A percentile compares a stretch with the other conserved stretches of the same genome.
These are phyloP conservation scores for Panus rudis DNA, from an alignment of 768 basidiomycete genomes.

Conservation along the genomic window DNA sequence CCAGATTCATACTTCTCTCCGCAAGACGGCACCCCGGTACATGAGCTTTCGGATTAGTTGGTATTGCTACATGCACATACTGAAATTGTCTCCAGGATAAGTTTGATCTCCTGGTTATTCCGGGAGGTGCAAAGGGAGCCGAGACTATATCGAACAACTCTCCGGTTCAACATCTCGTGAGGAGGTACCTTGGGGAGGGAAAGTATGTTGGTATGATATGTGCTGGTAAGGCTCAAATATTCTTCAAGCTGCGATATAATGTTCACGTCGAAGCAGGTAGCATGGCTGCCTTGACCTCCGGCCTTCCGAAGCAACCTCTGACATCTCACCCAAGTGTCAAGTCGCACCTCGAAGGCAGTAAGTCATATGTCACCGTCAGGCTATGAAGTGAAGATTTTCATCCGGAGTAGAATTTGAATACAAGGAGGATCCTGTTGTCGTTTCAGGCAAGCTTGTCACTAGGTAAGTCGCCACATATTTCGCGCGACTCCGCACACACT, in stretches of 20 bases:
- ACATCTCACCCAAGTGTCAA: slow-evolving; percentile 78
- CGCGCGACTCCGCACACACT: background rate
- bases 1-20: slow-evolving; percentile 44
- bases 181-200: slow-evolving; percentile 42
- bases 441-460: slow-evolving; percentile 69
- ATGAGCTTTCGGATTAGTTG: background rate
- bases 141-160: slow-evolving; percentile 57
- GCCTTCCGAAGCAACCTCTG: slow-evolving; percentile 53
- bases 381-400: background rate
- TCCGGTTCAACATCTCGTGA: slow-evolving; percentile 57
- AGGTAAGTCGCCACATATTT: slow-evolving; percentile 40
- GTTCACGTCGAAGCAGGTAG: slow-evolving; percentile 42
- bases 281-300: slow-evolving; percentile 56
- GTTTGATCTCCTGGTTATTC: slow-evolving; percentile 66
- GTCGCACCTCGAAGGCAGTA: slow-evolving; percentile 48
- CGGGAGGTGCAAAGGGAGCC: slow-evolving; percentile 75
- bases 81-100: slow-evolving; percentile 36
- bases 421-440: slow-evolving; percentile 64
- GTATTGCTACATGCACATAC: slow-evolving; percentile 3
- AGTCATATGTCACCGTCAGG: slow-evolving; percentile 8
- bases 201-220: slow-evolving; percentile 81
- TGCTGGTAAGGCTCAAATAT: slow-evolving; percentile 44
- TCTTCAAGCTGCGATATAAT: background rate
- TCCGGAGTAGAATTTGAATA: slow-evolving; percentile 59
- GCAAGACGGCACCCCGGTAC: slow-evolving; percentile 17